Evolutionary conservation across 768 basidiomycete genomes (phyloP).

Genomic region (Termitomyces sp.): DNA sequence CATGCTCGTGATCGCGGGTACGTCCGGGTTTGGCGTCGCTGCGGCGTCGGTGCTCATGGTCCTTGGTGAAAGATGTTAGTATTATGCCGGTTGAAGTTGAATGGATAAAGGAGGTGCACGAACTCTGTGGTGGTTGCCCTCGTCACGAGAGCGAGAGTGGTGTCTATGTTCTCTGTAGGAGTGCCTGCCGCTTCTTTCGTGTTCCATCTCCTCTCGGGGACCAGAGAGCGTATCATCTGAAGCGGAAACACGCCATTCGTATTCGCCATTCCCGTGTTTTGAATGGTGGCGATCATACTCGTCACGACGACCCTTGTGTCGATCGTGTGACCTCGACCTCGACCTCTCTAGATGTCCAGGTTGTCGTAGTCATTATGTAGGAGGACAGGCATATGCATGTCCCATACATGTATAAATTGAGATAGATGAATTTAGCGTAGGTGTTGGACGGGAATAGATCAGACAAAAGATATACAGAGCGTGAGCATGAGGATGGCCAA

Average conservation of each 20-base stretch:
- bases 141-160: not conserved
- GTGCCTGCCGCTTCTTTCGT: not conserved
- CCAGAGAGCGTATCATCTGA: constrained; percentile 1
- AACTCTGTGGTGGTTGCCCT: not conserved
- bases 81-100: not conserved
- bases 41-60: not conserved
- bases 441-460: not conserved
- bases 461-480: not conserved
- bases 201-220: not conserved
- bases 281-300: not conserved
- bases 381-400: not conserved
- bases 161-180: not conserved
- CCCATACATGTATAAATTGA: not conserved
- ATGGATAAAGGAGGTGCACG: not conserved
- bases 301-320: not conserved
- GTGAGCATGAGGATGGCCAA: constrained; percentile 1
- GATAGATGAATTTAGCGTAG: not conserved
- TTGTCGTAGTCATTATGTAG: not conserved
- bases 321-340: constrained; percentile 4
- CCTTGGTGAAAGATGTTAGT: not conserved
- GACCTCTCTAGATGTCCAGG: not conserved
- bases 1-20: not conserved
- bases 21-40: constrained; percentile 1
- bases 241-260: not conserved
- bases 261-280: not conserved